Percentiles rank a stretch among this genome's conserved stretches.
Conservation (phyloP, 1,284 basidiomycete genomes). For the Xerocomus nothofagi region DNA sequence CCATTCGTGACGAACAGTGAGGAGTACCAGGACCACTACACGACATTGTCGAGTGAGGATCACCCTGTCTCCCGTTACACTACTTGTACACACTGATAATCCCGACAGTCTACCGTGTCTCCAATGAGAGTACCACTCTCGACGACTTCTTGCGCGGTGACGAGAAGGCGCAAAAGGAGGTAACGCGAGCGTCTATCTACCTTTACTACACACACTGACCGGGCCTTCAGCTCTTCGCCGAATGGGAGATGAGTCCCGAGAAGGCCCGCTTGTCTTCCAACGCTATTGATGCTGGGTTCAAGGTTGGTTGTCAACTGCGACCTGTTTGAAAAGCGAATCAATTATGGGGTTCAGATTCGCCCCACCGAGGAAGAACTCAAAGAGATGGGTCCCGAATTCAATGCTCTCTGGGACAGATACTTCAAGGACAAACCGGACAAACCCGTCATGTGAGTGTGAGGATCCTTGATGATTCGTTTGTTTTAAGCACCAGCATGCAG, state of each 20-base stretch:
- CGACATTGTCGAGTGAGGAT: constrained; percentile 57
- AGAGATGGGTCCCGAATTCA: constrained; percentile 77
- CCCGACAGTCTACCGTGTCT: constrained; percentile 64
- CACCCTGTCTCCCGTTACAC: background rate
- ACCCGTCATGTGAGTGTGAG: constrained; percentile 56
- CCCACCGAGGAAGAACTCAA: constrained; percentile 67
- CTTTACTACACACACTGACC: background rate
- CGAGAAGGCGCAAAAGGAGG: constrained; percentile 55
- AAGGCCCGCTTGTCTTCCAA: constrained; percentile 69
- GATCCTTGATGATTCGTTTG: background rate
- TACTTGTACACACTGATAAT: constrained; percentile 1
- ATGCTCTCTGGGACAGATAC: constrained; percentile 63
- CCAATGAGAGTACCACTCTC: constrained; percentile 59
- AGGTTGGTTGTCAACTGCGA: constrained; percentile 39
- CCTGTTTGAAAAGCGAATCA: background rate
- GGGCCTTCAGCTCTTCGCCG: constrained; percentile 50
- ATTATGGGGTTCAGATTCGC: constrained; percentile 46
- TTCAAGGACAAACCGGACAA: constrained; percentile 79
- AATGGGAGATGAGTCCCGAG: constrained; percentile 70
- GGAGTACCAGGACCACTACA: constrained; percentile 75
- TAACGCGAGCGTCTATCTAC: constrained; percentile 17
- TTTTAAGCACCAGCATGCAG: constrained; percentile 25
- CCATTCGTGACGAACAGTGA: constrained; percentile 42
- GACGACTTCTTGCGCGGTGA: constrained; percentile 72
- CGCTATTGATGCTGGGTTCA: constrained; percentile 72